Evolutionary conservation across 1,139 yeast species (phyloP).

Genomic region (Blastobotrys arbuscula): DNA sequence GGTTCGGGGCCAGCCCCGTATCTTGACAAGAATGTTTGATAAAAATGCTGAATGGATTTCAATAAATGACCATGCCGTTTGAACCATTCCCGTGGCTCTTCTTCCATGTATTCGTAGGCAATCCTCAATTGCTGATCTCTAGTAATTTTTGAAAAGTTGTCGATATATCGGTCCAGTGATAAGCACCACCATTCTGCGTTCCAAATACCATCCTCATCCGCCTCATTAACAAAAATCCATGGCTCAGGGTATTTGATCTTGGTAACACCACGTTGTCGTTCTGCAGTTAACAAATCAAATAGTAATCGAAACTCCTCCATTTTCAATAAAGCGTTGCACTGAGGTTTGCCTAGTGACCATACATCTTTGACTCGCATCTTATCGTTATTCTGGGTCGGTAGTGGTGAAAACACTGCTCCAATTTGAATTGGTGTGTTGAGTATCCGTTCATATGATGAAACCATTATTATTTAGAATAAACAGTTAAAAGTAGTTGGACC

Average conservation of each 20-base stretch:
- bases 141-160: background rate
- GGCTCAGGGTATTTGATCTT: conserved; percentile 41
- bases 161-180: conserved; percentile 9
- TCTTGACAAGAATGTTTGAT: conserved; percentile 1
- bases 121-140: background rate
- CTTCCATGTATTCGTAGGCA: conserved; percentile 7
- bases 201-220: conserved; percentile 8
- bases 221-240: conserved; percentile 52
- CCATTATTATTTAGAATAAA: too few species aligned
- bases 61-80: background rate
- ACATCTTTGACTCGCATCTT: conserved; percentile 10
- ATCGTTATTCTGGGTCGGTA: background rate
- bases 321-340: conserved; percentile 3
- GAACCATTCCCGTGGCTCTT: conserved; percentile 4
- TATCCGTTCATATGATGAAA: conserved; percentile 8
- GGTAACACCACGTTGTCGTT: conserved; percentile 5
- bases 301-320: conserved; percentile 7
- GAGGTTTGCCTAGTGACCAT: conserved; percentile 4
- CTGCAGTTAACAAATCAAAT: conserved; percentile 4
- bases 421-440: conserved; percentile 9
- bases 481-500: too few species aligned
- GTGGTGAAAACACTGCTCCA: conserved; percentile 4
- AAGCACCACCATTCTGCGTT: conserved; percentile 12
- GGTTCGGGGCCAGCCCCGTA: conserved; percentile 10
- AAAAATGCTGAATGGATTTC: conserved; percentile 7